These are phyloP conservation scores for Penicillium egyptiacum DNA, from an alignment of 495 filamentous ascomycete genomes.

Conservation along the genomic window DNA sequence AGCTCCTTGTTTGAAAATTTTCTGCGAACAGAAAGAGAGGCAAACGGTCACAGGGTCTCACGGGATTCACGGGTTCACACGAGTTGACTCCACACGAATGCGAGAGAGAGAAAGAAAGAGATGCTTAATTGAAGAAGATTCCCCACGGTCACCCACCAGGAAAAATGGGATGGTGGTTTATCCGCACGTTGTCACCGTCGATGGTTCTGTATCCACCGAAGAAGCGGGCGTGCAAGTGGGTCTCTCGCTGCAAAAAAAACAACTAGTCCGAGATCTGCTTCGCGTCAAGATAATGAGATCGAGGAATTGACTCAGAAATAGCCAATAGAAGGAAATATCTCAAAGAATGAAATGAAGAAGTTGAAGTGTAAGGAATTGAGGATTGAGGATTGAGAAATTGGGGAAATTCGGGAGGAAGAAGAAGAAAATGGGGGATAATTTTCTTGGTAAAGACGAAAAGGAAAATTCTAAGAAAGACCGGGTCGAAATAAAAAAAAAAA, in stretches of 20 bases:
- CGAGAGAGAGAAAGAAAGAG: conserved; percentile 24
- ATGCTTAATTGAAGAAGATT: conserved; percentile 47
- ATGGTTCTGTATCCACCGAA: conserved; percentile 48
- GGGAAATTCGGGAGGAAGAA: conserved; percentile 3
- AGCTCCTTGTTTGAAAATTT: conserved; percentile 30
- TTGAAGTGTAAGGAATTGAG: conserved; percentile 16
- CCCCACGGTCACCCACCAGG: conserved; percentile 50
- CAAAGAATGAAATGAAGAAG: conserved; percentile 18
- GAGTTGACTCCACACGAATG: conserved; percentile 23
- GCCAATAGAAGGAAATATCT: not conserved
- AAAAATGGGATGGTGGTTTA: conserved; percentile 36
- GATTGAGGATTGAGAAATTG: not conserved
- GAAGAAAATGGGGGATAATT: conserved; percentile 27
- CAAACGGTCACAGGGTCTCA: conserved; percentile 20
- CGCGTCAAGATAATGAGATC: conserved; percentile 39
- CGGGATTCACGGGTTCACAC: not conserved
- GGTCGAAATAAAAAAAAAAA: conserved; percentile 15
- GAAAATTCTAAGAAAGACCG: conserved; percentile 24
- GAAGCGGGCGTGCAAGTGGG: conserved; percentile 49
- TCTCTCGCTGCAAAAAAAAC: conserved; percentile 42
- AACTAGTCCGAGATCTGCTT: conserved; percentile 44
- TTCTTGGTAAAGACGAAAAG: conserved; percentile 30
- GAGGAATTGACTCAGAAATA: not conserved
- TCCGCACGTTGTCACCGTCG: conserved; percentile 49
- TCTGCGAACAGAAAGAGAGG: conserved; percentile 19